Base-by-base conservation (phyloP, 2,329 filamentous ascomycete species). In the Ciborinia camelliae region DNA sequence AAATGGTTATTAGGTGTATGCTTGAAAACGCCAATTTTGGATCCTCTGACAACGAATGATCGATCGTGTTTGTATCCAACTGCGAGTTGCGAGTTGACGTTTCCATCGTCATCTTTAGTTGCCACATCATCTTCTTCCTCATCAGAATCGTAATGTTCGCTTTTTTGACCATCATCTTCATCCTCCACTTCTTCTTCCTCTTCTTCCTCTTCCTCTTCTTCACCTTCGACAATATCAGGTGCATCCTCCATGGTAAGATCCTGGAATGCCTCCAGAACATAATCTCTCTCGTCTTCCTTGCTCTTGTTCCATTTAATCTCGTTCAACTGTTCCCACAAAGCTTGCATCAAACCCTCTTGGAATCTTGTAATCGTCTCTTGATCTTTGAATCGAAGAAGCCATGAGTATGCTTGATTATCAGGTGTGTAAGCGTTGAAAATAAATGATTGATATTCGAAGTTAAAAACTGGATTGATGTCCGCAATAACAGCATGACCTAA, bases 1-100 rank as follows among this genome's bases (percentile, higher is more conserved):
- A 99, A 84, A 70, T 94, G 89, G 76, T 98, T 96, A 79, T 96
- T 91, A 0, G 88, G 82, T 0, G 92, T 97, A 75, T 99, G 95
- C 77, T 96, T 98, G 84, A 99, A 99, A 48, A 99, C 95, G 63
- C 95, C 95, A 76, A 99, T 99, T 83, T 98, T 97, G 72, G 93
- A 95, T 39, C 95, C 95, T 68, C 95, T 90, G 51, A 99, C 92
- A 64, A 99, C 95, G 72, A 98, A 99, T 0, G 95, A 98, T 66
- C 95, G 87, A 75, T 99, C 95, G 70, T 97, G 90, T 78, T 96
- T 98, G 80, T 97, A 97, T 64, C 95, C 95, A 60, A 99, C 95
- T 15, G 95, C 95, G 62, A 99, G 84, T 74, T 95, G 91, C 2
- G 92, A 96, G 81, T 98, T 99, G 76, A 92, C 84, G 72, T 96